Base-by-base conservation (phyloP, 2,329 filamentous ascomycete species). In the Aspergillus vadensis region DNA sequence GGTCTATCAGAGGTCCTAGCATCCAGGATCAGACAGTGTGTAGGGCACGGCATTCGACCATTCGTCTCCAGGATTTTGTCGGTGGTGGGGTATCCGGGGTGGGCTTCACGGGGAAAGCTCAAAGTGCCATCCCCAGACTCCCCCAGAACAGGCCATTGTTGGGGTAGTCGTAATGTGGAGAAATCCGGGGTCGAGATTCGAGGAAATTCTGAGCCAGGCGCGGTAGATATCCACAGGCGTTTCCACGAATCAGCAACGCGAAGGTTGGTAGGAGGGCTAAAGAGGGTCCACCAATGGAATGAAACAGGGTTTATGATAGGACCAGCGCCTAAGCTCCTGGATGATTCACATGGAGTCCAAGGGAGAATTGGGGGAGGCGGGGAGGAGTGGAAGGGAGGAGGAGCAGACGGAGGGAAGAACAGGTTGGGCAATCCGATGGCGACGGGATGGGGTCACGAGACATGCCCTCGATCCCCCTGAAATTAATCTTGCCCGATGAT, bases 251-350 rank as follows among this genome's bases (percentile, higher is more conserved):
- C 67, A 69, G 47, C 58, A 38, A 25, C 15, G 39, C 30, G 23
- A 12, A 41, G 44, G 23, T 19, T 47, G 57, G 38, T 36, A 54
- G 15, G 48, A 63, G 50, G 63, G 66, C 64, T 57, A 66, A 65
- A 63, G 62, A 41, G 55, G 67, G 57, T 73, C 72, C 72, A 73
- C 72, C 69, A 72, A 72, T 72, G 48, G 64, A 63, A 63, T 53
- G 44, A 61, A 50, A 50, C n/a, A 14, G 43, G 47, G 47, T n/a
- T 38, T 43, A 55, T 5, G 41, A 41, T 39, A 44, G 30, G 41
- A 36, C 9, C 30, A 47, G 38, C 19, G 44, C 19, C 60, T 58
- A 23, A 51, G 39, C 53, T 50, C 15, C 25, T 30, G 9, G 25
- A 14, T 32, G 15, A 47, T 44, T 55, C 53, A 55, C 53, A 55